Base-by-base conservation (phyloP, 345 rosid genomes). In the Laguncularia racemosa region DNA sequence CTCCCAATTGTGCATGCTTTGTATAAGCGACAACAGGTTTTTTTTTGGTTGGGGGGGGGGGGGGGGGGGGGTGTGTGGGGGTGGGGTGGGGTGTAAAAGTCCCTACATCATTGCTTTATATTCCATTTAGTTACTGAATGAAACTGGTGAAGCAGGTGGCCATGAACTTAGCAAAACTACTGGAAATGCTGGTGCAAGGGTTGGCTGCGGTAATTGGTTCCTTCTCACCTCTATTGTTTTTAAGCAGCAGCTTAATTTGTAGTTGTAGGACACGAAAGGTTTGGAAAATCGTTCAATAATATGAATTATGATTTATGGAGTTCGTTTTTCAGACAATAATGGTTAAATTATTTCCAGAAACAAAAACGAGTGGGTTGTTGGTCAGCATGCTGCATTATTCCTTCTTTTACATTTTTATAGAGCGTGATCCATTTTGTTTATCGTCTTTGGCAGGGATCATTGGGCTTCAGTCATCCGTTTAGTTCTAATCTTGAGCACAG, bases 91-190 rank as follows among this genome's bases (percentile, higher is more conserved):
- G 40, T 7, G 40, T 33, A 33, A 33, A 23, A 6, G 40, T 1
- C 7, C 40, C 11, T 33, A 9, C 10, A 17, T 55, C 58, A 16
- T 38, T 20, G n/a, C 4, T 55, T 38, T 55, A 2, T 55, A 17
- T 46, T 55, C 46, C 20, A n/a, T 55, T 55, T 55, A 38, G 16
- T 46, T 16, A 38, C 58, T 14, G 26, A 51, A 17, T 13, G 26
- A 14, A 18, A 20, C 46, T 49, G 8, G 15, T 33, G 59, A 14
- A 44, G 46, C 78, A 91, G 95, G 97, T 65, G 86, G 96, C 44
- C 97, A 88, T 71, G 84, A 88, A 58, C 95, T 91, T 64, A 91
- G 96, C 77, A 84, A 82, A 73, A 76, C 88, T 45, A 91, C 98
- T 12, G 96, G 98, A 44, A 91, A 91, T 57, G 96, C 96, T 11